phyloP scores from a whole-genome alignment of 176 grass and related monocot genomes.

The Aegilops tauschii region DNA sequence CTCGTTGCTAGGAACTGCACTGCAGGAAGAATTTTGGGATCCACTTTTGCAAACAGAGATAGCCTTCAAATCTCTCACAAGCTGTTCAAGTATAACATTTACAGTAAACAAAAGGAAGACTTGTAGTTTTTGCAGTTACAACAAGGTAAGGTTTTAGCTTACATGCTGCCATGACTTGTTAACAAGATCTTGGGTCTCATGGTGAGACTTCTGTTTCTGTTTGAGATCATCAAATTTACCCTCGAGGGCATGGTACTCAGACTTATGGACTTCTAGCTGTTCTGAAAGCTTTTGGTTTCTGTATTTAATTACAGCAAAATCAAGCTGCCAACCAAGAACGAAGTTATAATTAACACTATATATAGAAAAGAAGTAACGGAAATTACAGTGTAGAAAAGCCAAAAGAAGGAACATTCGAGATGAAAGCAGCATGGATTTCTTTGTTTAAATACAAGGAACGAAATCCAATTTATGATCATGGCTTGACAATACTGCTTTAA shows the following conservation, averaged over 20 bases:
- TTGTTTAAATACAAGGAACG: not conserved
- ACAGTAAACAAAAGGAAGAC: not conserved
- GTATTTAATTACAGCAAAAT: constrained; percentile 83
- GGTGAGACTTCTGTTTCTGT: constrained; percentile 53
- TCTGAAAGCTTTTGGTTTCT: constrained; percentile 90
- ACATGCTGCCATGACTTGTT: constrained; percentile 74
- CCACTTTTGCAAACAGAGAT: constrained; percentile 48
- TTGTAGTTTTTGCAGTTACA: not conserved
- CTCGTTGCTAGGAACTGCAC: constrained; percentile 33
- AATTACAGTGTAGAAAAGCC: not conserved
- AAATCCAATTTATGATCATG: not conserved
- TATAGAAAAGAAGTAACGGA: not conserved
- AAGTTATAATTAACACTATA: not conserved
- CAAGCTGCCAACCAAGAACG: constrained; percentile 49
- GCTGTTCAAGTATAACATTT: constrained; percentile 43
- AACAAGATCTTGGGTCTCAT: constrained; percentile 53
- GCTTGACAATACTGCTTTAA: not conserved
- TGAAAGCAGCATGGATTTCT: not conserved
- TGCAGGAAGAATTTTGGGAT: constrained; percentile 30
- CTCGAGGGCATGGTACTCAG: constrained; percentile 66
- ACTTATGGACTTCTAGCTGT: constrained; percentile 86
- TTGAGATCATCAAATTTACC: constrained; percentile 73
- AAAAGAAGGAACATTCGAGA: not conserved
- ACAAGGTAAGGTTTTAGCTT: constrained; percentile 13
- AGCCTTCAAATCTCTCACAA: constrained; percentile 56